A percentile compares a stretch with the other conserved stretches of the same genome.
These are phyloP conservation scores for Salix dunnii DNA, from an alignment of 345 rosid genomes.

Conservation along the genomic window DNA sequence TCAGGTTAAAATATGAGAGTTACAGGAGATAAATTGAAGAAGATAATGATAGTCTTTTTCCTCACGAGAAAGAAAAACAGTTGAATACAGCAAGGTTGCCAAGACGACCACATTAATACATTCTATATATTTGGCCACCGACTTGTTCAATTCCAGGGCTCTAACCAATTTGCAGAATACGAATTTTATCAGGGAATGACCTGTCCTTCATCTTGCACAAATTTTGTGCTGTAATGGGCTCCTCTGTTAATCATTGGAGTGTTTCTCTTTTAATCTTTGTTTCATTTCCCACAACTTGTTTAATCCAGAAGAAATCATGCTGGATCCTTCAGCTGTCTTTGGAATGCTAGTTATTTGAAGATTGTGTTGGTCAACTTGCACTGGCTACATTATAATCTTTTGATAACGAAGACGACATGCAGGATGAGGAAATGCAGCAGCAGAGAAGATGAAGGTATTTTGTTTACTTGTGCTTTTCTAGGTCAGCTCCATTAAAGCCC, in stretches of 20 bases:
- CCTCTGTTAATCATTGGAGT: not conserved
- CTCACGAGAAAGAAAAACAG: not conserved
- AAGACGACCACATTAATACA: not conserved
- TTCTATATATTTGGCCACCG: not conserved
- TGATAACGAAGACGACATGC: constrained; percentile 51
- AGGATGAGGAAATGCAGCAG: constrained; percentile 44
- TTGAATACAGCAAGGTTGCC: not conserved
- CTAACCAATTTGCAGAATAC: not conserved
- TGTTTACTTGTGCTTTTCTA: not conserved
- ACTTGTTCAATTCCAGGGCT: not conserved
- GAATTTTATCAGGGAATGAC: not conserved
- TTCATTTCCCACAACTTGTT: not conserved
- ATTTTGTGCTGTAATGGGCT: not conserved
- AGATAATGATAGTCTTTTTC: not conserved
- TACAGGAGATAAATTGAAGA: not conserved
- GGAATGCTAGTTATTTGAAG: too few species aligned
- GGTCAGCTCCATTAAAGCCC: not conserved
- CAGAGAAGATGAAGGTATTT: constrained; percentile 60
- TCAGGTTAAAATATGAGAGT: too few species aligned
- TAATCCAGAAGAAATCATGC: not conserved
- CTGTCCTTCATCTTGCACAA: not conserved
- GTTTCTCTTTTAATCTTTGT: not conserved
- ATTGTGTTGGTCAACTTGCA: too few species aligned
- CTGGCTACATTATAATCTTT: constrained; percentile 60
- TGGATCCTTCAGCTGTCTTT: too few species aligned